phyloP scores from a whole-genome alignment of 768 basidiomycete species.

The Lactifluus volemus region DNA sequence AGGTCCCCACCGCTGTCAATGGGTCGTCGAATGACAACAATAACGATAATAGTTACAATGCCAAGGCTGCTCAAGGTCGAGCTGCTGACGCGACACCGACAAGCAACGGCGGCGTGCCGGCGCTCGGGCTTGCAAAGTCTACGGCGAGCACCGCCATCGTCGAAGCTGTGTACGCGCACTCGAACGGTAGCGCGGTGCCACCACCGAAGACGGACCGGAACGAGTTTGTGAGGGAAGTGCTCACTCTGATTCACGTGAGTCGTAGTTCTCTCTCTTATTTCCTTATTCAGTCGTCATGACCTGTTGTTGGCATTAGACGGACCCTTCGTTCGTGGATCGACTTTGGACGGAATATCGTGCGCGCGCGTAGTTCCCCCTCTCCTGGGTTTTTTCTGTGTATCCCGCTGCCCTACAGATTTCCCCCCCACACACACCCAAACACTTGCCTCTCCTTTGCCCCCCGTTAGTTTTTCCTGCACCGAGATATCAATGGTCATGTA shows the following conservation, averaged over 20 bases:
- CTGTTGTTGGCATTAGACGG: conserved; percentile 35
- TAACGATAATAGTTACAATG: not conserved
- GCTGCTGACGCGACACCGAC: not conserved
- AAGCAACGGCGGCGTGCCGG: not conserved
- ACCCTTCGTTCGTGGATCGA: conserved; percentile 55
- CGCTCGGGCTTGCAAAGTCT: conserved; percentile 6
- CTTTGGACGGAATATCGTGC: conserved; percentile 45
- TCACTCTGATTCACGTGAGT: conserved; percentile 45
- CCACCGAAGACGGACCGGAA: conserved; percentile 20
- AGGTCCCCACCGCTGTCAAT: conserved; percentile 1
- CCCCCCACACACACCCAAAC: not conserved
- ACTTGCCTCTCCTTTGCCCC: not conserved
- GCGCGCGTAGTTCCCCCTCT: not conserved
- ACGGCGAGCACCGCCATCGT: conserved; percentile 13
- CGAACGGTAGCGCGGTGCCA: conserved; percentile 9
- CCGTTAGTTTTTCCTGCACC: not conserved
- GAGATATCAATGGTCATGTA: conserved; percentile 10
- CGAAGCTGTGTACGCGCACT: conserved; percentile 10
- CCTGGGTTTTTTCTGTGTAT: not conserved
- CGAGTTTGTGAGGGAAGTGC: conserved; percentile 57
- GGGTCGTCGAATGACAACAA: not conserved
- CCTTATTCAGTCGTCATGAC: not conserved
- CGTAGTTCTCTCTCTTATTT: not conserved
- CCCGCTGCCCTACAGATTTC: not conserved
- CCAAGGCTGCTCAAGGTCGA: not conserved